phyloP scores from a whole-genome alignment of 768 basidiomycete genomes.

The Auricularia auricula-judae region DNA sequence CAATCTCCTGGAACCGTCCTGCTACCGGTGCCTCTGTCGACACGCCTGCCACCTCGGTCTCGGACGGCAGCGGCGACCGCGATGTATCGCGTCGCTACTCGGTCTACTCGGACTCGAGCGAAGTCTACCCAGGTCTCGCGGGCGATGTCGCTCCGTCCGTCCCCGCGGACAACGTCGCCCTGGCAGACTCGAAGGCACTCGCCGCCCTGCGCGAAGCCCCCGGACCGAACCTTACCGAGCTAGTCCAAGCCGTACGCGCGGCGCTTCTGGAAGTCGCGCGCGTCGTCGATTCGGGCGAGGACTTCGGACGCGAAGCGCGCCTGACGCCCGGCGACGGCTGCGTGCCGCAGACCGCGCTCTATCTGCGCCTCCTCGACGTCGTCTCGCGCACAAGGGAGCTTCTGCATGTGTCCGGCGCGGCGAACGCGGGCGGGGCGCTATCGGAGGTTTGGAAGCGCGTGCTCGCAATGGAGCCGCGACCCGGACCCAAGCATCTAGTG shows the following conservation, averaged over 20 bases:
- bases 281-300: not conserved
- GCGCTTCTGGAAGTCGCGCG: not conserved
- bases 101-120: conserved; percentile 73
- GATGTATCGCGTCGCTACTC: conserved; percentile 17
- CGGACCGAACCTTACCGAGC: not conserved
- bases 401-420: conserved; percentile 17
- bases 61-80: conserved; percentile 14
- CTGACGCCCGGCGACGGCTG: not conserved
- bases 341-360: conserved; percentile 4
- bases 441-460: conserved; percentile 2
- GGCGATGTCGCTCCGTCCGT: not conserved
- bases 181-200: conserved; percentile 10
- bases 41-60: conserved; percentile 15
- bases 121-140: conserved; percentile 35
- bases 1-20: conserved; percentile 60
- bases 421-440: conserved; percentile 4
- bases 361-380: conserved; percentile 11
- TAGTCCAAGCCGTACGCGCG: not conserved
- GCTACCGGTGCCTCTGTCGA: conserved; percentile 15
- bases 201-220: not conserved
- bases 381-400: conserved; percentile 4
- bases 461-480: not conserved
- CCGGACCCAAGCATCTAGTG: not conserved
- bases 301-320: not conserved
- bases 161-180: not conserved